Base-by-base conservation (phyloP, 106 monocot species). In the Dioscorea alata region DNA sequence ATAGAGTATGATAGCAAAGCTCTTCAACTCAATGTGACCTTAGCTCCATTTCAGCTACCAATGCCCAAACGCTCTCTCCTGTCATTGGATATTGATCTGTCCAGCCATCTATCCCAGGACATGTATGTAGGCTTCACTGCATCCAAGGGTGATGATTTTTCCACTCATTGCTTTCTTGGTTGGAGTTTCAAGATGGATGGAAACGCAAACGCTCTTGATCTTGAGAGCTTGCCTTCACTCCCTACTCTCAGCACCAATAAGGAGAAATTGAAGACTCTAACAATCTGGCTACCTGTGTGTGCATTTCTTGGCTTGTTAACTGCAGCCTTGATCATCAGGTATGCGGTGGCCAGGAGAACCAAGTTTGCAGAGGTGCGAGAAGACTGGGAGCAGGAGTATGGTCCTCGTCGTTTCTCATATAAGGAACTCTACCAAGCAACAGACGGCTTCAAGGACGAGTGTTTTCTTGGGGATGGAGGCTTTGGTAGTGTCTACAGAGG, bases 41-140 rank as follows among this genome's bases (percentile, higher is more conserved):
- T 78, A 54, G 54, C 78, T 67, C 72, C 71, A 12, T 3, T 66
- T 9, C 14, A 21, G 32, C 24, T 48, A 16, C 12, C 60, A 9
- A 78, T 67, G 60, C 78, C 72, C 1, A 13, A 60, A 32, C n/a
- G 2, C 15, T 66, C 78, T 10, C 78, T 78, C 67, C 22, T 77
- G 56, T 77, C 78, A 2, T 59, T 21, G 6, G 13, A 12, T 14
- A 15, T 67, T 60, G 60, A 72, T 72, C 71, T 78, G 4, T 67
- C 66, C 50, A 67, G 51, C n/a, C 3, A 72, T 14, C 2, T 78
- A 17, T 24, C 68, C 1, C 60, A 78, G 22, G 13, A 20, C 6
- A 78, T 78, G 78, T 67, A 67, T 61, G 67, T 78, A 13, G 78
- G 78, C 20, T 78, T 78, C 67, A 66, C 67, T 72, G 8, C 66